Percentiles rank a stretch among this genome's conserved stretches.
phyloP scores from a whole-genome alignment of 345 rosid genomes.

The Brassica rapa region DNA sequence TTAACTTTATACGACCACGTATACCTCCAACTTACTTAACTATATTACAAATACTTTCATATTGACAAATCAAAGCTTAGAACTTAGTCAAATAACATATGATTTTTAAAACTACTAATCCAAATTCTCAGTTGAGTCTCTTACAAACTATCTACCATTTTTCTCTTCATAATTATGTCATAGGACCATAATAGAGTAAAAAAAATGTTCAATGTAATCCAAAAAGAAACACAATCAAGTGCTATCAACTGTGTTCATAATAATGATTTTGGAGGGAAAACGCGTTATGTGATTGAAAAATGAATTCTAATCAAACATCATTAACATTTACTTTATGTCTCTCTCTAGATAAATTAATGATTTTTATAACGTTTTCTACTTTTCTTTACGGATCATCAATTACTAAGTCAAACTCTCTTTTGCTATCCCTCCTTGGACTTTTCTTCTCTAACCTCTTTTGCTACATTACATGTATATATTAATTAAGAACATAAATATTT shows the following conservation, averaged over 20 bases:
- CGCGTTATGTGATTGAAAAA: conserved; percentile 37
- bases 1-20: conserved; percentile 32
- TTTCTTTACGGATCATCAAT: conserved; percentile 26
- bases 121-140: neutral
- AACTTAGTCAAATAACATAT: neutral
- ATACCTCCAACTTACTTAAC: conserved; percentile 20
- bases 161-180: neutral
- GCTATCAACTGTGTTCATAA: conserved; percentile 25
- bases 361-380: neutral
- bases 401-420: conserved; percentile 18
- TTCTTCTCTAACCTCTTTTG: neutral
- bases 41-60: conserved; percentile 9
- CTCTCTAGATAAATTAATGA: neutral
- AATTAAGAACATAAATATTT: neutral
- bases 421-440: conserved; percentile 31
- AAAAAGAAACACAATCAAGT: conserved; percentile 32
- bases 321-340: conserved; percentile 24
- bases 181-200: conserved; percentile 1
- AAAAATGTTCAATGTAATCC: neutral
- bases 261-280: conserved; percentile 32
- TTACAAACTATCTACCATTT: neutral
- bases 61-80: neutral
- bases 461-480: neutral
- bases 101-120: neutral
- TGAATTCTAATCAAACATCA: conserved; percentile 40